Base-by-base conservation (phyloP, 148 eudicot species). In the Polygonum aviculare region DNA sequence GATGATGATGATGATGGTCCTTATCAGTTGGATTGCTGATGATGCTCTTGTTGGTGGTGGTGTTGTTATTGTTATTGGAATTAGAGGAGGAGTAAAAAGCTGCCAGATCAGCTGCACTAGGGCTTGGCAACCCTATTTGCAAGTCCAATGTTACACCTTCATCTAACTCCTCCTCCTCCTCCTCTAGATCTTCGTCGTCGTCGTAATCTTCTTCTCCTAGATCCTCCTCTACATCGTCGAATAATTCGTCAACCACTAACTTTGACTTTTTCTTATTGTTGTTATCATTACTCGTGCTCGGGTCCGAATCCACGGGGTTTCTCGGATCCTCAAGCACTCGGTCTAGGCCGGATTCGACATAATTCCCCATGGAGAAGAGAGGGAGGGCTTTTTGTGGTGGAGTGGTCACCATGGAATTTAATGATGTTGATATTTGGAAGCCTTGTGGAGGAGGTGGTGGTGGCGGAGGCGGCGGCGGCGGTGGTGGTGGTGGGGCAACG, bases 71-170 rank as follows among this genome's bases (percentile, higher is more conserved):
- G 6, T 35, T 49, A 62, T 44, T 76, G 16, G 49, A 26, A 55
- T 83, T 78, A 11, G 81, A 77, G 8, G 75, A 77, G 2, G 84
- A 48, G 79, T 83, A 62, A 47, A 90, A 81, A 26, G 87, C 88
- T 31, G 45, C 65, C 77, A 89, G 84, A 83, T 91, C 88, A 87
- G 88, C 81, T 73, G 89, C 82, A 86, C 90, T 91, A 92, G 97
- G 97, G 90, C 82, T 94, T 83, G 98, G 96, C 31, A 89, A 82
- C 84, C 98, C 98, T 84, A 94, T 89, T 11, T 89, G 96, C 0
- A 94, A 89, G 33, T 90, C 92, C 18, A 94, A 89, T 55, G 88
- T 89, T 15, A 94, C 90, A 62, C 39, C 77, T 49, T 76, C 85
- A 3, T 78, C 81, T 21, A 76, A 78, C 3, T 74, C 76, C 3